phyloP scores from a whole-genome alignment of 257 asterid species.

The Misopates orontium region DNA sequence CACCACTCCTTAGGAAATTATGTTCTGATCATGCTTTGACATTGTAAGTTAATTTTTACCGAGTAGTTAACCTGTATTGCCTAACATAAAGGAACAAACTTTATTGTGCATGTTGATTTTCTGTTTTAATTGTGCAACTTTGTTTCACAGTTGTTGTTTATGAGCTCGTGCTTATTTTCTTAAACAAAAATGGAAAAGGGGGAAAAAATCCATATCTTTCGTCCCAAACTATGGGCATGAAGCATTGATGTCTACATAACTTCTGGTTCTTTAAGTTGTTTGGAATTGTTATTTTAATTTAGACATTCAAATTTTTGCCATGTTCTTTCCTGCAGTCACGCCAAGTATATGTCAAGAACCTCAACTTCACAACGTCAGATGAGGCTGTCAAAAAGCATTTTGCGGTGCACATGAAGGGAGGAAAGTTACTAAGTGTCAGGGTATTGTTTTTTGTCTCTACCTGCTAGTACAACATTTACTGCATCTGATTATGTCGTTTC shows the following conservation, averaged over 20 bases:
- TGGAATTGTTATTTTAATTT: background rate
- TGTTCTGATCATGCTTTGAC: no score
- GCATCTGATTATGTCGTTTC: no score
- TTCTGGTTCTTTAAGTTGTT: conserved; percentile 13
- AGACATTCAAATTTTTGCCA: conserved; percentile 2
- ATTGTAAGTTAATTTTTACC: background rate
- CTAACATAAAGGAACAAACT: conserved; percentile 1
- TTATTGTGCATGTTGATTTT: background rate
- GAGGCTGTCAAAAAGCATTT: conserved; percentile 76
- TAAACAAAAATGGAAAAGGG: no score
- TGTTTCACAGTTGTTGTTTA: background rate
- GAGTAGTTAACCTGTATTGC: background rate
- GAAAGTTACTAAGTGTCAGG: conserved; percentile 78
- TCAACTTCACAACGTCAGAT: conserved; percentile 84
- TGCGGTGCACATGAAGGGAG: conserved; percentile 64
- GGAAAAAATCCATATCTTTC: no score
- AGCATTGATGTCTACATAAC: conserved; percentile 4
- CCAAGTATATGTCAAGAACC: conserved; percentile 81
- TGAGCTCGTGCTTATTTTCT: no score
- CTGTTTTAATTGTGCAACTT: background rate
- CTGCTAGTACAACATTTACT: no score
- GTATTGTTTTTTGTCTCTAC: conserved; percentile 44
- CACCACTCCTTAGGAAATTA: background rate
- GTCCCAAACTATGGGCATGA: no score
- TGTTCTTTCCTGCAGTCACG: conserved; percentile 65